Evolutionary conservation across 2,329 filamentous ascomycete genomes (phyloP).

Genomic region (Claviceps capensis): DNA sequence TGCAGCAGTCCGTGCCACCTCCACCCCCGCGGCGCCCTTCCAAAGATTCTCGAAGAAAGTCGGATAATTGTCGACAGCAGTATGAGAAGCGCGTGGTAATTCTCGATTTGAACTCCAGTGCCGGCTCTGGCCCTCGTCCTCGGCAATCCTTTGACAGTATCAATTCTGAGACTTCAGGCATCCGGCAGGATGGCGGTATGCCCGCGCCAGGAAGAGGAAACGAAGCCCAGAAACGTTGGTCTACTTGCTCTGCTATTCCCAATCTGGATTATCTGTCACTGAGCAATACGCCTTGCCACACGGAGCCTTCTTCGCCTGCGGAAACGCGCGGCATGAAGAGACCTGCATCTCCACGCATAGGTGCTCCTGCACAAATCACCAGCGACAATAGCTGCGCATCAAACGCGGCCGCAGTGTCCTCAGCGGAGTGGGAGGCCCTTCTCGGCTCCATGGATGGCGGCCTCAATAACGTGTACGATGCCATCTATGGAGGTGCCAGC

Average conservation of each 20-base stretch:
- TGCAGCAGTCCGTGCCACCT: slow-evolving; percentile 7
- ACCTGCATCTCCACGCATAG: not conserved
- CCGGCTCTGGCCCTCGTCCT: slow-evolving; percentile 27
- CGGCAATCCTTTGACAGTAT: slow-evolving; percentile 35
- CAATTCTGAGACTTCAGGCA: slow-evolving; percentile 3
- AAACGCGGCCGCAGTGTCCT: slow-evolving; percentile 35
- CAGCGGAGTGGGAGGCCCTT: slow-evolving; percentile 70
- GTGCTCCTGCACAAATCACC: not conserved
- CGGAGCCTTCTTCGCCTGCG: slow-evolving; percentile 34
- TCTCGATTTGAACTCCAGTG: slow-evolving; percentile 23
- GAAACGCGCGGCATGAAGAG: slow-evolving; percentile 27
- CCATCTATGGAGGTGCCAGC: slow-evolving; percentile 58
- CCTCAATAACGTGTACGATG: slow-evolving; percentile 71
- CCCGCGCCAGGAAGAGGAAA: slow-evolving; percentile 30
- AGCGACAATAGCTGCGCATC: slow-evolving; percentile 6
- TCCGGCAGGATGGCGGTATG: slow-evolving; percentile 32
- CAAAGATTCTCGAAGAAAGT: slow-evolving; percentile 25
- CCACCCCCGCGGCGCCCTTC: slow-evolving; percentile 18
- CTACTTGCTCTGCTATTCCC: slow-evolving; percentile 8
- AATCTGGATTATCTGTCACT: slow-evolving; percentile 49
- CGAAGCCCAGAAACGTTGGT: slow-evolving; percentile 18
- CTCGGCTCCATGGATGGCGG: slow-evolving; percentile 69
- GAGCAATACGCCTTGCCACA: slow-evolving; percentile 30
- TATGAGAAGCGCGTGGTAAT: slow-evolving; percentile 44
- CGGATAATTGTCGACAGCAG: slow-evolving; percentile 38